Base-by-base conservation (phyloP, 257 asterid genomes). In the Osmanthus fragrans region DNA sequence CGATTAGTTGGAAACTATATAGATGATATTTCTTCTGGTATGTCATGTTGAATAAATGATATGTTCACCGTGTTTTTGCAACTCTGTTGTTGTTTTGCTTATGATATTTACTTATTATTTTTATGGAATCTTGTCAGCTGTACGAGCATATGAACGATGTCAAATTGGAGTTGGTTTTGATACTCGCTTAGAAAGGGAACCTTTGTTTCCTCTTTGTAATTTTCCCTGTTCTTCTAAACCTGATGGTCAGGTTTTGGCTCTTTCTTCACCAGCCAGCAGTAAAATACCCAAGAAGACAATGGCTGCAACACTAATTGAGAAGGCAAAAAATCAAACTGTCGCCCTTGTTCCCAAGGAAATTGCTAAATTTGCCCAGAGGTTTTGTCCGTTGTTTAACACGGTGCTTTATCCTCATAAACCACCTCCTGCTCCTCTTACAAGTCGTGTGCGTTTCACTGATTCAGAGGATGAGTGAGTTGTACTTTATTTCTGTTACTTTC, bases 381-480 rank as follows among this genome's bases (percentile, higher is more conserved):
- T 96, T 89, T 84, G 76, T 84, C 92, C 94, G 0, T 81, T 93
- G 84, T 93, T 96, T 82, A 96, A 96, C 86, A 92, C 98, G 16
- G 88, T 91, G 56, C 90, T 96, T 77, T 96, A 89, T 84, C 99
- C 99, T 71, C 94, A 88, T 83, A 89, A 91, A 87, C 96, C 98
- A 82, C 98, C 99, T 49, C 94, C 92, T 47, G 85, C 92, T 39
- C 16, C 96, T 73, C 84, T 90, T 82, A 94, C 90, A 71, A 93
- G 85, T 73, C 93, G 99, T 74, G 92, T 96, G 80, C 97, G 90
- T 82, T 96, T 96, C 86, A 96, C 98, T 47, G 97, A 96, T 75
- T 84, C 97, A 7, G 99, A 96, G 89, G 99, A 96, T 87, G 96
- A 89, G 99, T 96, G 90, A 93, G 99, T 95, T 88, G 82, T 84